These are phyloP conservation scores for Vigna mungo DNA, from an alignment of 306 rosid species.

Conservation along the genomic window DNA sequence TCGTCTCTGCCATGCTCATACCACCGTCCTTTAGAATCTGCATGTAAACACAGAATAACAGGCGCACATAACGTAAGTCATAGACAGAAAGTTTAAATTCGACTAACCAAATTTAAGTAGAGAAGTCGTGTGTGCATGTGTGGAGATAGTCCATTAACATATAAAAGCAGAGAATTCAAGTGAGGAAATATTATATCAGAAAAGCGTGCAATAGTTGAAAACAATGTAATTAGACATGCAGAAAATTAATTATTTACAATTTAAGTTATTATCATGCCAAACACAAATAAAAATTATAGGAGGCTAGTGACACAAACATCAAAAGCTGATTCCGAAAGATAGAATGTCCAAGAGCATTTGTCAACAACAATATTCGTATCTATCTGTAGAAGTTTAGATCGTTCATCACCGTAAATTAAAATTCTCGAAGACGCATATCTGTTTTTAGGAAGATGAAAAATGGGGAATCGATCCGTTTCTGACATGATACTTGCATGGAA, in stretches of 20 bases:
- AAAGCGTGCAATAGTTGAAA: neutral
- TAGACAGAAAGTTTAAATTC: neutral
- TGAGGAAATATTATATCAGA: neutral
- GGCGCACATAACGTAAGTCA: too few species aligned
- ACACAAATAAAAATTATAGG: neutral
- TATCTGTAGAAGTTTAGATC: slow-evolving; percentile 1
- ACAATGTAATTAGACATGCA: neutral
- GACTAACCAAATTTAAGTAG: too few species aligned
- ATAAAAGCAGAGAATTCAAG: neutral
- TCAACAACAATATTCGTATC: neutral
- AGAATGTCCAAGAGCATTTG: neutral
- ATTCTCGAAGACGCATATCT: neutral
- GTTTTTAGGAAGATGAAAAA: neutral
- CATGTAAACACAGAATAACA: slow-evolving; percentile 30
- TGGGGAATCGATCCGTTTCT: neutral
- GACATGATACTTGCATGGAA: too few species aligned
- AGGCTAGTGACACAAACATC: neutral
- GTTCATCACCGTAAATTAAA: too few species aligned
- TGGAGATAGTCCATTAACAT: neutral
- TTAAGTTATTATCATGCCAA: neutral
- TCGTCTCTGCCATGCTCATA: slow-evolving; percentile 56
- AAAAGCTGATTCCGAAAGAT: neutral
- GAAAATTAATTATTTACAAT: neutral
- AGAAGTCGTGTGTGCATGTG: neutral
- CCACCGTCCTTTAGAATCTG: slow-evolving; percentile 57